Evolutionary conservation across 371 early-diverging fungal species (phyloP).

Genomic region (Mucor racemosus): DNA sequence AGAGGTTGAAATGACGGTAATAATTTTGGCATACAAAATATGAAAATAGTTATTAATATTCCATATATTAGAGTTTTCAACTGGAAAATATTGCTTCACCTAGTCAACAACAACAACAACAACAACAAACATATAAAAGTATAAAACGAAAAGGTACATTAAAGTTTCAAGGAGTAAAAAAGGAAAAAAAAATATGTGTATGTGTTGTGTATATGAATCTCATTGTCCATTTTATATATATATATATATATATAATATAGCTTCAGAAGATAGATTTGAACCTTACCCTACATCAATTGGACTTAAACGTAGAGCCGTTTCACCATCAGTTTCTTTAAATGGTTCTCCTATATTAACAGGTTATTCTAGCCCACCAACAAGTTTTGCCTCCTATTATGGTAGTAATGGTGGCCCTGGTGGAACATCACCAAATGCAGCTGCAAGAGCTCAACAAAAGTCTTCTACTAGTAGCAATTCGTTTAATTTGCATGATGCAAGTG

Average conservation of each 20-base stretch:
- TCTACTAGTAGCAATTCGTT: conserved; percentile 24
- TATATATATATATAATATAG: conserved; percentile 17
- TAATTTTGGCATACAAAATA: not conserved
- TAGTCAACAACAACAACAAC: not conserved
- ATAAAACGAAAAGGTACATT: conserved; percentile 49
- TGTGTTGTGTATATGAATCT: too few relatives aligned
- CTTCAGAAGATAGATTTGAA: conserved; percentile 48
- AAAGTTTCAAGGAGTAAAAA: not conserved
- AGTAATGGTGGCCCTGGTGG: conserved; percentile 18
- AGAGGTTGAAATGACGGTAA: conserved; percentile 53
- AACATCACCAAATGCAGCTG: conserved; percentile 27
- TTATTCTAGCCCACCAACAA: conserved; percentile 42
- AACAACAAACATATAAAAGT: conserved; percentile 32
- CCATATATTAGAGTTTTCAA: conserved; percentile 38
- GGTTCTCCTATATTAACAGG: conserved; percentile 48
- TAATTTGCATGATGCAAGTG: conserved; percentile 52
- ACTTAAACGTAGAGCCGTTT: conserved; percentile 50
- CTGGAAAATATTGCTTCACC: conserved; percentile 44
- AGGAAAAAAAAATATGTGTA: too few relatives aligned
- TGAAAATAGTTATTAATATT: not conserved
- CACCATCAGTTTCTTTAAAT: conserved; percentile 48
- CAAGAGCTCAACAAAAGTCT: conserved; percentile 36
- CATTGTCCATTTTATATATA: not conserved
- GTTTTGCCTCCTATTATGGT: conserved; percentile 17
- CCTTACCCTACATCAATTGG: conserved; percentile 34